Conservation (phyloP, 2,329 filamentous ascomycete species). For the Cercospora zeae-maydis region DNA sequence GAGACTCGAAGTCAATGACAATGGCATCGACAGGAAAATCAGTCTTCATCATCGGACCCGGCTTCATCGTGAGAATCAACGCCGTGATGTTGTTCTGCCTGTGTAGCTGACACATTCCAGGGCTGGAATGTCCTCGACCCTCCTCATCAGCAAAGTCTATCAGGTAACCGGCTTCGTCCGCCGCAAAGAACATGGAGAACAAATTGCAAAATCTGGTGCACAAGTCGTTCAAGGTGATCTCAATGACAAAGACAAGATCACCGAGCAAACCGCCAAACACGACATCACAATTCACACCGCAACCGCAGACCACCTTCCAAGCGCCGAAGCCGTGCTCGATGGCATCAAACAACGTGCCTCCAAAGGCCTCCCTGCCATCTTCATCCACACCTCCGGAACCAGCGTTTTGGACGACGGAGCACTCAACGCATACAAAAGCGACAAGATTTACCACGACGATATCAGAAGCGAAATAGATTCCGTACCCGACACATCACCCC, state of each 20-base stretch:
- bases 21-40: conserved; percentile 24
- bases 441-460: conserved; percentile 46
- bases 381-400: conserved; percentile 50
- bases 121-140: conserved; percentile 47
- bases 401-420: conserved; percentile 42
- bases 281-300: conserved; percentile 51
- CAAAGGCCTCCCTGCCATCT: conserved; percentile 42
- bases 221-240: conserved; percentile 42
- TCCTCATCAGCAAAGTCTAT: conserved; percentile 41
- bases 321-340: conserved; percentile 45
- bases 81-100: not conserved
- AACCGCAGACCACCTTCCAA: conserved; percentile 49
- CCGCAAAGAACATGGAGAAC: conserved; percentile 38
- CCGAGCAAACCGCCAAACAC: conserved; percentile 36
- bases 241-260: conserved; percentile 42
- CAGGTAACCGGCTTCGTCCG: conserved; percentile 44
- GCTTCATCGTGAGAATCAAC: conserved; percentile 38
- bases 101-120: not conserved
- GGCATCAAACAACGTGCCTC: conserved; percentile 42
- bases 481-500: conserved; percentile 43
- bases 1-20: not conserved
- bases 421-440: conserved; percentile 29
- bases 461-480: conserved; percentile 42
- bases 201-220: conserved; percentile 40
- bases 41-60: conserved; percentile 47